Evolutionary conservation across 495 filamentous ascomycete genomes (phyloP).

Genomic region (Xylaria intraflava): DNA sequence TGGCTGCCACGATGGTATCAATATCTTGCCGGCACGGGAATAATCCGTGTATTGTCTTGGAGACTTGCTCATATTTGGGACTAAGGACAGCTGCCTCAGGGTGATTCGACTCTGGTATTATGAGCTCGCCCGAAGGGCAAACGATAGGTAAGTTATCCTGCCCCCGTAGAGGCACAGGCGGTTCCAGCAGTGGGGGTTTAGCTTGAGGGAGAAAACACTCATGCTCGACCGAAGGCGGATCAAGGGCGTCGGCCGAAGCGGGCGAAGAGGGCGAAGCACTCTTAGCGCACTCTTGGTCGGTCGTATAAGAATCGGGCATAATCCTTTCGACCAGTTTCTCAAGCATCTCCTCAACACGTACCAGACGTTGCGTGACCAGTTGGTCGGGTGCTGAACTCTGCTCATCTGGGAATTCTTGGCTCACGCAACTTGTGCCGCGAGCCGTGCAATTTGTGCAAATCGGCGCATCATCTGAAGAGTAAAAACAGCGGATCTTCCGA

Average conservation of each 20-base stretch:
- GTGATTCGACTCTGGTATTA: conserved; percentile 23
- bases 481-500: conserved; percentile 43
- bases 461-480: conserved; percentile 28
- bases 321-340: conserved; percentile 40
- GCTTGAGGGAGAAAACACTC: conserved; percentile 17
- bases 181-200: conserved; percentile 9
- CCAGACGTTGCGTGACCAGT: conserved; percentile 39
- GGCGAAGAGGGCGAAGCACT: conserved; percentile 26
- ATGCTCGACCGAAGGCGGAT: conserved; percentile 21
- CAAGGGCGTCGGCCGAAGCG: conserved; percentile 25
- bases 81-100: conserved; percentile 3
- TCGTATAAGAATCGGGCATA: conserved; percentile 27
- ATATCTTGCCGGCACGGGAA: conserved; percentile 39
- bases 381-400: conserved; percentile 27
- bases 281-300: conserved; percentile 11
- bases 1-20: conserved; percentile 24
- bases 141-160: conserved; percentile 7
- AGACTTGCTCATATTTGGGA: conserved; percentile 22
- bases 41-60: conserved; percentile 23
- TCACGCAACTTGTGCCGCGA: conserved; percentile 41
- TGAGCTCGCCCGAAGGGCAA: conserved; percentile 11
- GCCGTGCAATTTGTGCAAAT: conserved; percentile 42
- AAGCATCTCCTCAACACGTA: conserved; percentile 40
- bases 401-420: conserved; percentile 45
- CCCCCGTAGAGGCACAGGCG: conserved; percentile 22